phyloP scores from a whole-genome alignment of 192 early-diverging fungal genomes.

The Chytriomyces sp. region DNA sequence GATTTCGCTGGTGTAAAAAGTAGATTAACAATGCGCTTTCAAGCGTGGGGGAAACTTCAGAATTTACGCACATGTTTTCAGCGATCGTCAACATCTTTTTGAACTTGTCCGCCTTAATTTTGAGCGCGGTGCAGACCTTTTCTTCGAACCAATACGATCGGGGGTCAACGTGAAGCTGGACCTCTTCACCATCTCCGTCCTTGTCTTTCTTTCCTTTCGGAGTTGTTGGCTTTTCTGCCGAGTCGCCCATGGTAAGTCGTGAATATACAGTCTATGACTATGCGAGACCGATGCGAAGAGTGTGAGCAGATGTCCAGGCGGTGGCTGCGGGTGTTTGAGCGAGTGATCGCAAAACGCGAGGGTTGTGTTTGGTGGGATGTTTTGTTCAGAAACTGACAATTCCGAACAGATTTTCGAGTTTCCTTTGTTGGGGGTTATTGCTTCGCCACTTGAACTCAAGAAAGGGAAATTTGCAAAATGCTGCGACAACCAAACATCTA shows the following conservation, averaged over 20 bases:
- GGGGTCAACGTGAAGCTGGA: constrained; percentile 54
- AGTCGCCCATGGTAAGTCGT: too few relatives aligned
- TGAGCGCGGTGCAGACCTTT: constrained; percentile 56
- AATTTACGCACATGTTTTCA: constrained; percentile 58
- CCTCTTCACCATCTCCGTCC: constrained; percentile 53
- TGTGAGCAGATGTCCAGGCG: too few relatives aligned
- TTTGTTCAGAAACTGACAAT: too few relatives aligned
- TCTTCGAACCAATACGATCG: constrained; percentile 68
- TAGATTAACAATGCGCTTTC: background rate
- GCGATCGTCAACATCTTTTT: constrained; percentile 57
- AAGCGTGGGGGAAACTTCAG: background rate
- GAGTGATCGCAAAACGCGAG: too few relatives aligned
- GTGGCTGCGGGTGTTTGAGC: too few relatives aligned
- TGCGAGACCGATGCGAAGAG: too few relatives aligned
- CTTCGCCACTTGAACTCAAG: too few relatives aligned
- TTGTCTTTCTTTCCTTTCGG: constrained; percentile 58
- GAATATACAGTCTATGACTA: too few relatives aligned
- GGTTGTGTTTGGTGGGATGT: too few relatives aligned
- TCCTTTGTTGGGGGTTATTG: too few relatives aligned
- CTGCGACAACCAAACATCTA: background rate
- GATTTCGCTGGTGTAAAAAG: constrained; percentile 48
- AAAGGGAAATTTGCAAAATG: constrained; percentile 2
- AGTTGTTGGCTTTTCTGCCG: constrained; percentile 30
- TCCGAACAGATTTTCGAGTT: too few relatives aligned
- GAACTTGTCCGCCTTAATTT: constrained; percentile 67